Base-by-base conservation (phyloP, 2,329 filamentous ascomycete species). In the Aspergillus ruber region DNA sequence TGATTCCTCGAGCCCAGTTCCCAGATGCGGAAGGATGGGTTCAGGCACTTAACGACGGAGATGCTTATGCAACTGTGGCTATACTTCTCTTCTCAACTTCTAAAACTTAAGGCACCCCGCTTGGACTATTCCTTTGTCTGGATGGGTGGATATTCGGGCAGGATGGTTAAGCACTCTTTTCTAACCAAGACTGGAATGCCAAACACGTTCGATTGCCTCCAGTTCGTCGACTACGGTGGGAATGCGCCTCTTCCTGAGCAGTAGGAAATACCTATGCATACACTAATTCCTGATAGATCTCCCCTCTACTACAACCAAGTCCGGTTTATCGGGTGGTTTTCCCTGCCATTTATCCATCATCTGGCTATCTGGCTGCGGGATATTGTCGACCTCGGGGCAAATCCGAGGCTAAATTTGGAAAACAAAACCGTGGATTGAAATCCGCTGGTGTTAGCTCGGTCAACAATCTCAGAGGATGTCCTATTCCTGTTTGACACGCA, bases 71-170 rank as follows among this genome's bases (percentile, higher is more conserved):
- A 41, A 21, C 10, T 25, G 39, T 25, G 9, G 21, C 39, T 12
- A 23, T 41, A n/a, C 39, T 41, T 13, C 12, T 41, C 13, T 41
- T 41, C 20, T 7, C 39, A 41, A 41, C 18, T 41, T 13, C 18
- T 20, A 1, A 13, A 25, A 8, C 12, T 41, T 20, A 41, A 17
- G 39, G 8, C 17, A 1, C 39, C 25, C 12, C 5, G 20, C 4
- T 23, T 41, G 18, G 39, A 41, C 17, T 41, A 41, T 41, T 41
- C 39, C 15, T 41, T 41, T 41, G 39, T 41, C n/a, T 41, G 39
- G 39, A 41, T 41, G 39, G 39, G 39, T 41, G 39, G 20, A 41
- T 41, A 41, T 41, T 20, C 39, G 8, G 39, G 39, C 10, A 2
- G 39, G 9, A 41, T 25, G 20, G 18, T 41, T 20, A 41, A 41